phyloP scores from a whole-genome alignment of 1,139 yeast species.

The Suhomyces chickasaworum region DNA sequence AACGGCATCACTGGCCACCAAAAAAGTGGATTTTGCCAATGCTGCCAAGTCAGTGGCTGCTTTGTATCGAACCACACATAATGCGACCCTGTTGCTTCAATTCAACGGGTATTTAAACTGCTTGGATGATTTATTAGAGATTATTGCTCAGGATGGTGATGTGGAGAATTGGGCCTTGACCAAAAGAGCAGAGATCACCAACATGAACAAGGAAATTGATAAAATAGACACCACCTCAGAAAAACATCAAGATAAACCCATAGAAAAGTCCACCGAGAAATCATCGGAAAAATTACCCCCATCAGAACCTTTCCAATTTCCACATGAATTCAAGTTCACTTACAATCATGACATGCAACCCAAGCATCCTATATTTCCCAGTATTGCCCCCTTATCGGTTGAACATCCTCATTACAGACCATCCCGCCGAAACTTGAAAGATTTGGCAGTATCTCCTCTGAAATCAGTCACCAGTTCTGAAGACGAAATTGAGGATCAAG shows the following conservation, averaged over 20 bases:
- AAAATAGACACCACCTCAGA: slow-evolving; percentile 1
- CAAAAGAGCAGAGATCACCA: slow-evolving; percentile 49
- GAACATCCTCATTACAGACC: slow-evolving; percentile 9
- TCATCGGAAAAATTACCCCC: slow-evolving; percentile 4
- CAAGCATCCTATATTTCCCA: slow-evolving; percentile 44
- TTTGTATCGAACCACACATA: slow-evolving; percentile 55
- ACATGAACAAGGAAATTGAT: slow-evolving; percentile 17
- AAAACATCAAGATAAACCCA: slow-evolving; percentile 4
- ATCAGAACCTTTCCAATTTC: slow-evolving; percentile 23
- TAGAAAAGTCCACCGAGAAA: not conserved
- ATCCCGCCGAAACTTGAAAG: slow-evolving; percentile 1
- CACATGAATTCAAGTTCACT: slow-evolving; percentile 42
- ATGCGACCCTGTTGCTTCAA: slow-evolving; percentile 42
- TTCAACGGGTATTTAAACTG: slow-evolving; percentile 60
- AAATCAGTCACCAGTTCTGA: slow-evolving; percentile 13
- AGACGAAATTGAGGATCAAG: slow-evolving; percentile 11
- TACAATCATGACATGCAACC: slow-evolving; percentile 34
- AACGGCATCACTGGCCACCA: slow-evolving; percentile 14
- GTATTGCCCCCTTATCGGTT: slow-evolving; percentile 51
- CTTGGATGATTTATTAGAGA: slow-evolving; percentile 53
- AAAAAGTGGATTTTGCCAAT: slow-evolving; percentile 54
- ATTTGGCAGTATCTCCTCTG: slow-evolving; percentile 10
- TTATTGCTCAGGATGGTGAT: slow-evolving; percentile 50
- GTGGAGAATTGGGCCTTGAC: slow-evolving; percentile 56
- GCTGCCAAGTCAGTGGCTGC: slow-evolving; percentile 71